Evolutionary conservation across 2,329 filamentous ascomycete genomes (phyloP), one percentile per base, ranked within the genome.

Genomic region (Thielaviopsis musarum): DNA sequence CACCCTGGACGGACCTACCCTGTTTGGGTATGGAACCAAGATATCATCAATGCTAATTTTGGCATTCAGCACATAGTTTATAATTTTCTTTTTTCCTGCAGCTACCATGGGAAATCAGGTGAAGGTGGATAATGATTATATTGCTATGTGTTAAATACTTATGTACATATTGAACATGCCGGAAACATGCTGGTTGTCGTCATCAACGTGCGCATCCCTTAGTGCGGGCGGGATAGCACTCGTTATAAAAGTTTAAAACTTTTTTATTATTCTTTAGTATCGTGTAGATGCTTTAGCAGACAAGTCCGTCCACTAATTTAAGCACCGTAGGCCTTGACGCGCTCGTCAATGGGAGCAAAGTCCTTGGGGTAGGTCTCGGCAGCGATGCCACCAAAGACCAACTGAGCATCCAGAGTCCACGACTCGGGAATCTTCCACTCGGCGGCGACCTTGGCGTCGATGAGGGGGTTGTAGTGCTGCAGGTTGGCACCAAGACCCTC

Each of bases 391-490:
- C 88, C 88, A 71, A 95, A 93, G 66, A 95, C 89, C 64, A 96
- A 75, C 78, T 95, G 88, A 24, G 87, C 84, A 68, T 84, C 81
- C 64, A 95, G 79, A 68, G 80, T 81, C 89, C 90, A 95, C 66
- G 79, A 78, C 19, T 73, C 67, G 52, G 87, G 85, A 34, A 95
- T 66, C 60, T 78, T 77, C 86, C 88, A 95, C 65, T 81, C 74
- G 63, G 72, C 75, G 52, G 78, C 73, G 58, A 90, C 85, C 74
- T 83, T 81, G 64, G 78, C 76, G 73, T 95, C 86, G 65, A 94
- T 81, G 61, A 95, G 72, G 21, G 89, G 89, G 79, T 89, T 93
- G 78, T 95, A 95, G 76, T 95, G 90, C 78, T 95, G 90, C 58
- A 95, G 78, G 77, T 91, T 95, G 69, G 85, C 87, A 64, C 89